phyloP scores from a whole-genome alignment of 441 rosid genomes.

The Croton setiger region DNA sequence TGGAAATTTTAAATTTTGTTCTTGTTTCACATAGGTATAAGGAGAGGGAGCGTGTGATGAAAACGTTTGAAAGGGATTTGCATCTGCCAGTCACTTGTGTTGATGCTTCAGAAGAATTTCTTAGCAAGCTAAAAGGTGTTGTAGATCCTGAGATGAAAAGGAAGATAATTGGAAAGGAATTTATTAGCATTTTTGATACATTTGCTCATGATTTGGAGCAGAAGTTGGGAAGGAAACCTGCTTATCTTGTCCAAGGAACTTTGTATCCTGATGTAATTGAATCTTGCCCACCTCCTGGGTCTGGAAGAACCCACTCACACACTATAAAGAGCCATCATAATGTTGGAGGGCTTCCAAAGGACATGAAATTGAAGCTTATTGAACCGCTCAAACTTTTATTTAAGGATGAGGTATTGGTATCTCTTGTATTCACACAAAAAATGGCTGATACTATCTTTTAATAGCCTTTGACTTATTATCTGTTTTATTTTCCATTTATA shows the following conservation, averaged over 20 bases:
- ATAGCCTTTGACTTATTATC: background rate
- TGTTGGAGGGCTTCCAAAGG: conserved; percentile 88
- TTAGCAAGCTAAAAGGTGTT: conserved; percentile 81
- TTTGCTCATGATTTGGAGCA: conserved; percentile 76
- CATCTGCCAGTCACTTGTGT: conserved; percentile 84
- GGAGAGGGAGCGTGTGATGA: conserved; percentile 90
- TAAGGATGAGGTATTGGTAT: conserved; percentile 73
- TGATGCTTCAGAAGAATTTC: conserved; percentile 71
- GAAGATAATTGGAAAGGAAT: conserved; percentile 86
- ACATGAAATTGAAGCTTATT: conserved; percentile 90
- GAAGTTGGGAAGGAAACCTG: conserved; percentile 69
- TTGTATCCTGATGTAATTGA: conserved; percentile 93
- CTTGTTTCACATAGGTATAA: conserved; percentile 49
- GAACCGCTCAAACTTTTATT: conserved; percentile 92
- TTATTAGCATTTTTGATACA: conserved; percentile 68
- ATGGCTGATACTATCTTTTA: conserved; percentile 9
- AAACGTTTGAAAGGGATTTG: conserved; percentile 78
- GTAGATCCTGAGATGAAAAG: conserved; percentile 88
- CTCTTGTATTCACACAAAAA: background rate
- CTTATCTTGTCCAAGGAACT: conserved; percentile 88
- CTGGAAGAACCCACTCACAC: conserved; percentile 81
- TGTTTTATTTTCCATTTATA: conserved; percentile 13
- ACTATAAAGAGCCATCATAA: conserved; percentile 95
- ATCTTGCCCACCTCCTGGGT: conserved; percentile 97
- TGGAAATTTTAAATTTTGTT: background rate